phyloP scores from a whole-genome alignment of 768 basidiomycete species.

The Tricholomella constricta region DNA sequence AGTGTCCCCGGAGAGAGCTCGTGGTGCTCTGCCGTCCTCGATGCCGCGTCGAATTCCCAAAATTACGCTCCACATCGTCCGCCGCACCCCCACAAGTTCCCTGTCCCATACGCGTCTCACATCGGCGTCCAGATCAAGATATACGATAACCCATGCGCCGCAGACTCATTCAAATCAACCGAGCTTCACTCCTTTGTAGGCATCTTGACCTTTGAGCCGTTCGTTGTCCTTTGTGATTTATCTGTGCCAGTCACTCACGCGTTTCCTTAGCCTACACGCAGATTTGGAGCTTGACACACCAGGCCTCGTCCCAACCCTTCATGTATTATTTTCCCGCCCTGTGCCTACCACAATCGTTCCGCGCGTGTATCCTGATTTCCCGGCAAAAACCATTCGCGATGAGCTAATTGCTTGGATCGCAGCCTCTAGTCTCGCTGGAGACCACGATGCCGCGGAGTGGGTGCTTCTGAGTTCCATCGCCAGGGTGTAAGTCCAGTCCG shows the following conservation, averaged over 20 bases:
- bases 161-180: constrained; percentile 55
- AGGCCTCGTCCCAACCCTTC: constrained; percentile 60
- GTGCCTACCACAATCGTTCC: constrained; percentile 43
- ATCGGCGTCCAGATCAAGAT: constrained; percentile 77
- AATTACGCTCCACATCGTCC: constrained; percentile 10
- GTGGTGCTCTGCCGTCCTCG: constrained; percentile 48
- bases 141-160: constrained; percentile 48
- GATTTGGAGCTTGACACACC: constrained; percentile 40
- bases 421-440: constrained; percentile 65
- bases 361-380: constrained; percentile 35
- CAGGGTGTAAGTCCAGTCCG: constrained; percentile 63
- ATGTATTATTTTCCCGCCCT: constrained; percentile 58
- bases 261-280: constrained; percentile 35
- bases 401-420: constrained; percentile 77
- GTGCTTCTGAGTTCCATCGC: constrained; percentile 61
- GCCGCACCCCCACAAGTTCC: constrained; percentile 61
- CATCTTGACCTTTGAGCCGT: constrained; percentile 69
- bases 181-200: constrained; percentile 73
- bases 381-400: constrained; percentile 32
- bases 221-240: constrained; percentile 26
- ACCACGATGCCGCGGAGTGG: constrained; percentile 74
- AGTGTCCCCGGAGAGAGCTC: constrained; percentile 67
- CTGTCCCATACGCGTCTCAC: constrained; percentile 52
- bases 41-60: background rate
- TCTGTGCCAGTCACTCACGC: constrained; percentile 12